These are phyloP conservation scores for Phanerochaete sordida DNA, from an alignment of 768 basidiomycete species.

Conservation along the genomic window DNA sequence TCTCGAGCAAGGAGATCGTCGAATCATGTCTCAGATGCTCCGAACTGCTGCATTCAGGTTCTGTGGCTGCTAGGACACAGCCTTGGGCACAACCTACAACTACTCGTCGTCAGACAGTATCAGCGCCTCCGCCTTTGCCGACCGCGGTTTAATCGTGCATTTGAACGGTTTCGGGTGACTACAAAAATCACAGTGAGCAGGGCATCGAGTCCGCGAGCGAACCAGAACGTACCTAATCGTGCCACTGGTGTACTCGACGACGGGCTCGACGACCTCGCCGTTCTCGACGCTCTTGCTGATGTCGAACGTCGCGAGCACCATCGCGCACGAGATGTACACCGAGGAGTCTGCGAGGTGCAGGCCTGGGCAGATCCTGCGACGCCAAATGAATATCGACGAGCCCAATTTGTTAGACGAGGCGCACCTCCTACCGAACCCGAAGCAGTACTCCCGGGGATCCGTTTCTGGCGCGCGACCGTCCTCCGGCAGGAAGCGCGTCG, in stretches of 20 bases:
- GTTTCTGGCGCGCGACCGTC: neutral
- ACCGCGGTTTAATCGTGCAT: slow-evolving; percentile 7
- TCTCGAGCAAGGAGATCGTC: too few relatives aligned
- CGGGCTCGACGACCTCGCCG: slow-evolving; percentile 25
- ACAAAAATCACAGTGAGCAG: neutral
- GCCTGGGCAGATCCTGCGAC: slow-evolving; percentile 4
- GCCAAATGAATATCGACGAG: too few relatives aligned
- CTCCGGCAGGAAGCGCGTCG: slow-evolving; percentile 16
- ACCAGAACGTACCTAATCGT: slow-evolving; percentile 21
- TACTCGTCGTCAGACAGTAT: neutral
- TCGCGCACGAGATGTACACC: slow-evolving; percentile 26
- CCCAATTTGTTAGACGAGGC: neutral
- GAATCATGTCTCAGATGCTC: too few relatives aligned
- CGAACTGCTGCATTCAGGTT: too few relatives aligned
- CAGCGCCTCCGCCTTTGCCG: slow-evolving; percentile 11
- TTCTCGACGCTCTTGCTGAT: slow-evolving; percentile 24
- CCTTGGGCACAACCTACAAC: neutral
- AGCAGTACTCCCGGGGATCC: neutral
- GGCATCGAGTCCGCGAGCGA: slow-evolving; percentile 15
- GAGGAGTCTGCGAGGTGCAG: slow-evolving; percentile 29
- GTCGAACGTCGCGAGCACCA: slow-evolving; percentile 28
- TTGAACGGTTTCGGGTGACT: slow-evolving; percentile 14
- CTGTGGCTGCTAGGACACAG: too few relatives aligned
- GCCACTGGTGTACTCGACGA: slow-evolving; percentile 19
- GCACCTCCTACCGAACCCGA: neutral